Conservation (phyloP, 257 asterid species). For the Ilex aquifolium region DNA sequence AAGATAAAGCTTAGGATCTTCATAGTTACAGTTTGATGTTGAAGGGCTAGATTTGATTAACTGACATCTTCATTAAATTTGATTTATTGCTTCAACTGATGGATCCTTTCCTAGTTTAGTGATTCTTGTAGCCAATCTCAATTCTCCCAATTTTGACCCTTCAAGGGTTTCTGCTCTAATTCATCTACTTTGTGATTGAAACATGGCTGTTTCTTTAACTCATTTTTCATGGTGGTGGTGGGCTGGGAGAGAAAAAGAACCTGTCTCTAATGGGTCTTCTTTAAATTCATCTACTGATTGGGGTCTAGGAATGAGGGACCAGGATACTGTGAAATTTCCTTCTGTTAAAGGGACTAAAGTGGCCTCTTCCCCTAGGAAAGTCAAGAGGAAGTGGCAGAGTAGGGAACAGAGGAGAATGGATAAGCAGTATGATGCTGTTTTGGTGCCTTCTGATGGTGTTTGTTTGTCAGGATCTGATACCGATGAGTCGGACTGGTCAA, state of each 20-base stretch:
- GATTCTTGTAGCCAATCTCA: conserved; percentile 9
- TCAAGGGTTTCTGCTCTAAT: not conserved
- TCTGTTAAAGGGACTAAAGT: conserved; percentile 44
- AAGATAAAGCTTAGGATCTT: conserved; percentile 4
- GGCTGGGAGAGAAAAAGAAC: conserved; percentile 74
- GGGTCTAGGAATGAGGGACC: conserved; percentile 70
- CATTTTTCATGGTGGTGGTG: conserved; percentile 71
- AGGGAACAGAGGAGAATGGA: conserved; percentile 76
- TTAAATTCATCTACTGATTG: conserved; percentile 62
- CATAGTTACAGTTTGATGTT: not conserved
- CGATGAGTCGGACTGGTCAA: conserved; percentile 91
- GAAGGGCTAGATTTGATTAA: conserved; percentile 9
- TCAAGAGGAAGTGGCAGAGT: conserved; percentile 74
- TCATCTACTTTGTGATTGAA: conserved; percentile 1
- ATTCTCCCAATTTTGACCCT: not conserved
- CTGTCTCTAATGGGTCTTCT: conserved; percentile 52
- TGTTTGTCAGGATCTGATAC: conserved; percentile 85
- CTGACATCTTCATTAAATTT: not conserved
- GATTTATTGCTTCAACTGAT: not conserved
- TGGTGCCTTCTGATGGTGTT: conserved; percentile 92
- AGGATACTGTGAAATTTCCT: conserved; percentile 50
- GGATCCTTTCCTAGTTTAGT: not conserved
- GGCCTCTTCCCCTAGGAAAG: conserved; percentile 49
- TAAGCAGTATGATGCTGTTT: conserved; percentile 66
- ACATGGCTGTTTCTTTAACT: conserved; percentile 46